phyloP scores from a whole-genome alignment of 2,329 filamentous ascomycete species.

The Periconia digitata region DNA sequence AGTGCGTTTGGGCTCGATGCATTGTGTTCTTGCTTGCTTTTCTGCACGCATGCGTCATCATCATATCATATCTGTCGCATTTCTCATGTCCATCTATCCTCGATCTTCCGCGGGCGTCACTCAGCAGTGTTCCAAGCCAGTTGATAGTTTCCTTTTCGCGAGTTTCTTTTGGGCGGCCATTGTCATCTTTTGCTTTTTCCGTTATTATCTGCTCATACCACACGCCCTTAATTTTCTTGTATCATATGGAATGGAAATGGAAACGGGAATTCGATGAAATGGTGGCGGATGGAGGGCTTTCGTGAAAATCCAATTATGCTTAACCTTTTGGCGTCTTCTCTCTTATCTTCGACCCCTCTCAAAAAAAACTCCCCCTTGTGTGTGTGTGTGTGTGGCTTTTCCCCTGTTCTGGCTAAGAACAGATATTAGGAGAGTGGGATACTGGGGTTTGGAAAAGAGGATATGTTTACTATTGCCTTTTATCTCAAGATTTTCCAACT shows the following conservation, averaged over 20 bases:
- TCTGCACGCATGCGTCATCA: no score
- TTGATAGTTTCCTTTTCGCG: background rate
- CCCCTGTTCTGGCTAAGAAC: no score
- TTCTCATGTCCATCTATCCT: background rate
- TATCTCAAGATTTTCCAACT: no score
- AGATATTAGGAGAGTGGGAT: no score
- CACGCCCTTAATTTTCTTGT: background rate
- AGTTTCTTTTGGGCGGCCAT: background rate
- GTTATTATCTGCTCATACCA: background rate
- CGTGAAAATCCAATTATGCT: background rate
- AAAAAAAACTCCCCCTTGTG: no score
- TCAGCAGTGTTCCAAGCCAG: background rate
- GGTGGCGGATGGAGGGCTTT: background rate
- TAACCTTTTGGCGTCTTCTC: no score
- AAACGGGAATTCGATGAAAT: no score
- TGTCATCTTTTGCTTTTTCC: background rate
- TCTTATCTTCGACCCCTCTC: no score
- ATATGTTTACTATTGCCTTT: no score
- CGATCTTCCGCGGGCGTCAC: background rate
- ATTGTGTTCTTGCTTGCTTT: background rate
- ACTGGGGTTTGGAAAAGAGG: no score
- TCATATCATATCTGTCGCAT: background rate
- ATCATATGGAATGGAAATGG: background rate
- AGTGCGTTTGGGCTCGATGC: background rate
- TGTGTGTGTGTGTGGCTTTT: no score